A percentile compares a stretch with the other conserved stretches of the same genome.
These are phyloP conservation scores for Emericellopsis atlantica DNA, from an alignment of 2,329 filamentous ascomycete genomes.

Conservation along the genomic window DNA sequence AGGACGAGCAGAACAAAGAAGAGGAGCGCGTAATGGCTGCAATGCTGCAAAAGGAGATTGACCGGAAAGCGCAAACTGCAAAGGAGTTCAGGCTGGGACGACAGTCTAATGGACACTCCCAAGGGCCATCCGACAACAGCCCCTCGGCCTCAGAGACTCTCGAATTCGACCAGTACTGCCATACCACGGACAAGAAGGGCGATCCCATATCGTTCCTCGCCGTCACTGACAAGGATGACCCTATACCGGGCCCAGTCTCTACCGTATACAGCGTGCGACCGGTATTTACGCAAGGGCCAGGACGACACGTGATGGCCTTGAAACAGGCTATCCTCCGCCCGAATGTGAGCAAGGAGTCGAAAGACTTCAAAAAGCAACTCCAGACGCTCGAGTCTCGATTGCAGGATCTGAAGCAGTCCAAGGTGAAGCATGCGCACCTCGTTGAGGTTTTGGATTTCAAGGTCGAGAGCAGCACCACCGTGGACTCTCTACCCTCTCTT, in stretches of 20 bases:
- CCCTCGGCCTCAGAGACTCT: constrained; percentile 23
- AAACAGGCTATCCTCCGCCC: constrained; percentile 56
- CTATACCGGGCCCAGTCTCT: constrained; percentile 53
- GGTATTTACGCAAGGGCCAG: constrained; percentile 39
- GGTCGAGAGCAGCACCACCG: constrained; percentile 43
- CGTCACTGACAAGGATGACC: constrained; percentile 56
- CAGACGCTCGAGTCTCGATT: constrained; percentile 66
- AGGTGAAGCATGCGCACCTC: constrained; percentile 65
- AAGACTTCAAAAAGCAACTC: constrained; percentile 62
- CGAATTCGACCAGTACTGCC: constrained; percentile 56
- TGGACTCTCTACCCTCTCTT: constrained; percentile 20
- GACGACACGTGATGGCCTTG: constrained; percentile 54
- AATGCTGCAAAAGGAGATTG: constrained; percentile 61
- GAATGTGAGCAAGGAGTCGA: constrained; percentile 36
- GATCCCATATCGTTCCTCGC: constrained; percentile 55
- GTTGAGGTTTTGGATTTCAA: constrained; percentile 75
- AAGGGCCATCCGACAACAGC: constrained; percentile 13
- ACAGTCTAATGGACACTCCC: constrained; percentile 23
- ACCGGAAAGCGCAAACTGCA: constrained; percentile 50
- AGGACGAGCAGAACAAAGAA: constrained; percentile 45
- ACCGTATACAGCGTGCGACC: constrained; percentile 63
- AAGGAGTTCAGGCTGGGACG: constrained; percentile 53
- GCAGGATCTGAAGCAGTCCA: constrained; percentile 61
- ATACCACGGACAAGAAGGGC: constrained; percentile 49
- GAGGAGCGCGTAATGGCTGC: constrained; percentile 59